phyloP scores from a whole-genome alignment of 805 yeast genomes.

The Starmerella floricola region DNA sequence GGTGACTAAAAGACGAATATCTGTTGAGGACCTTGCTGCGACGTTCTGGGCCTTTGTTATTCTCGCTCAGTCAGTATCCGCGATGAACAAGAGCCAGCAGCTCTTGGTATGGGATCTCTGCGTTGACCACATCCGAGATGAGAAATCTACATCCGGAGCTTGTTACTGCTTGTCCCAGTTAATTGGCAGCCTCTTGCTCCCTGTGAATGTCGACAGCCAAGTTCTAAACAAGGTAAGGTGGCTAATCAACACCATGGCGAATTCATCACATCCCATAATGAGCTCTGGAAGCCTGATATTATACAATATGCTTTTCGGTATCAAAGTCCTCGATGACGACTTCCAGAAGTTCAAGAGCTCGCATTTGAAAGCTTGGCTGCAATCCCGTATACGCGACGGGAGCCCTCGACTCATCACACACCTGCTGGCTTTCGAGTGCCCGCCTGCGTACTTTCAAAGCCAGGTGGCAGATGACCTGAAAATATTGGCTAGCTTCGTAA shows the following conservation, averaged over 20 bases:
- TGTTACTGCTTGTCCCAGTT: slow-evolving; percentile 8
- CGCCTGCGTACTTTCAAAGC: background rate
- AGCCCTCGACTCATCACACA: background rate
- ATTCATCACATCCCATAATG: slow-evolving; percentile 1
- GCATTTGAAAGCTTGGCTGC: slow-evolving; percentile 5
- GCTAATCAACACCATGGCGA: background rate
- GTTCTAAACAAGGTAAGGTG: background rate
- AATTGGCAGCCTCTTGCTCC: background rate
- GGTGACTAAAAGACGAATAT: no score
- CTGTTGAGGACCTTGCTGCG: background rate
- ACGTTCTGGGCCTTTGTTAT: slow-evolving; percentile 4
- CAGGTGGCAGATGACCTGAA: background rate
- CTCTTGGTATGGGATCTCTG: slow-evolving; percentile 5
- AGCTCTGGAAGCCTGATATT: slow-evolving; percentile 13
- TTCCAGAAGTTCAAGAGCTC: slow-evolving; percentile 2
- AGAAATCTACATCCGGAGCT: slow-evolving; percentile 7
- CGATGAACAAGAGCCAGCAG: background rate
- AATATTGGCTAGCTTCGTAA: background rate
- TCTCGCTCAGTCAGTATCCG: background rate
- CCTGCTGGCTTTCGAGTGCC: background rate
- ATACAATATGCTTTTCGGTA: background rate
- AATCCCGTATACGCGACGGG: background rate
- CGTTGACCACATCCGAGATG: background rate
- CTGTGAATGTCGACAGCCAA: background rate
- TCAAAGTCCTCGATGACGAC: slow-evolving; percentile 8